Conservation (phyloP, 495 filamentous ascomycete species). For the Aspergillus hancockii region DNA sequence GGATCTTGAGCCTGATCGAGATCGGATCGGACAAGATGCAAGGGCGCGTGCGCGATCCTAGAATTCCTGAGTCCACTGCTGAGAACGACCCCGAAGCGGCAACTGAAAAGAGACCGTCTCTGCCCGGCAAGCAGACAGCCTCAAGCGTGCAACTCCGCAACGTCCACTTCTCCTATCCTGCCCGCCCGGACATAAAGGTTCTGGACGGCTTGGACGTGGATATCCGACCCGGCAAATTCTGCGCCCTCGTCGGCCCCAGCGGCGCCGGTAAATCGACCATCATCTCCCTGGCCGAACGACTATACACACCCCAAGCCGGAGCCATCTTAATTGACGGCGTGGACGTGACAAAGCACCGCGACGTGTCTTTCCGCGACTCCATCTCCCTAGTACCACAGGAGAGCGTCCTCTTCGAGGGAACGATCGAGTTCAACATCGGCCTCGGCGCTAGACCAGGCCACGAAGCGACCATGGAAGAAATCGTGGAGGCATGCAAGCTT, state of each 20-base stretch:
- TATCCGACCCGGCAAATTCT: constrained; percentile 58
- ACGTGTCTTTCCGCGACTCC: constrained; percentile 44
- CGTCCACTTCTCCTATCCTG: constrained; percentile 62
- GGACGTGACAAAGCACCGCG: constrained; percentile 37
- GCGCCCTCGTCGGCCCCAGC: constrained; percentile 60
- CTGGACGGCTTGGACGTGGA: constrained; percentile 54
- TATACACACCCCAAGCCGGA: constrained; percentile 52
- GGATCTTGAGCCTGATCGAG: constrained; percentile 53
- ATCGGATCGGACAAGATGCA: constrained; percentile 38
- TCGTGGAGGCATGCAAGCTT: constrained; percentile 54
- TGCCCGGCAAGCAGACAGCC: constrained; percentile 27
- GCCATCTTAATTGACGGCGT: constrained; percentile 42
- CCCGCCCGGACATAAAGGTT: constrained; percentile 54
- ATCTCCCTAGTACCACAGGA: constrained; percentile 59
- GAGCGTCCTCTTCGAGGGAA: constrained; percentile 54
- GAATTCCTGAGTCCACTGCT: neutral
- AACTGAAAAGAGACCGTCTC: constrained; percentile 22
- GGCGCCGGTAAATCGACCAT: constrained; percentile 65
- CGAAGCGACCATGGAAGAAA: constrained; percentile 48
- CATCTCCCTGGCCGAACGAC: constrained; percentile 59
- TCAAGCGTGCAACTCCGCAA: constrained; percentile 35
- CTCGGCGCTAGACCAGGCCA: constrained; percentile 45
- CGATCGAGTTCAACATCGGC: constrained; percentile 51
- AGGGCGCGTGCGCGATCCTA: constrained; percentile 16
- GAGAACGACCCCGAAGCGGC: constrained; percentile 23